Conservation (phyloP, 192 early-diverging fungal genomes). For the Oehlia diaphana region DNA sequence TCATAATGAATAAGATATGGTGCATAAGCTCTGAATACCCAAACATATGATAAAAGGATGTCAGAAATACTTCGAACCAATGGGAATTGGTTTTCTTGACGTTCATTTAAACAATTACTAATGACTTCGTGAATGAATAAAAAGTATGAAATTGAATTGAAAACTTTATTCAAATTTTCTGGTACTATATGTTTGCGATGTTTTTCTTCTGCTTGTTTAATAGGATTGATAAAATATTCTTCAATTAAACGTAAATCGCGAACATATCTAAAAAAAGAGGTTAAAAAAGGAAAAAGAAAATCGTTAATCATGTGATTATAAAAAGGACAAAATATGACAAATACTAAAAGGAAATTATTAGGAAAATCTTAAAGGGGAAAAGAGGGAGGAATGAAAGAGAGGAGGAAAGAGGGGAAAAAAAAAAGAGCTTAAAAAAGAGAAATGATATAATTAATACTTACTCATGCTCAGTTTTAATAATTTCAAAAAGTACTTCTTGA, state of each 20-base stretch:
- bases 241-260: conserved; percentile 70
- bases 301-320: neutral
- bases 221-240: conserved; percentile 52
- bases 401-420: too few species aligned
- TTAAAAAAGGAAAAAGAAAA: neutral
- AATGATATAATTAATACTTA: conserved; percentile 3
- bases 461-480: conserved; percentile 66
- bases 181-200: conserved; percentile 45
- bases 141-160: conserved; percentile 53
- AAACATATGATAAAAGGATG: conserved; percentile 50
- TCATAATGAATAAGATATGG: conserved; percentile 60
- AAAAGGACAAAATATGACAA: neutral
- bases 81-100: conserved; percentile 55
- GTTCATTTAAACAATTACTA: conserved; percentile 51
- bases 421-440: neutral
- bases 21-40: conserved; percentile 48
- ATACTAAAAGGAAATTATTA: neutral
- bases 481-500: conserved; percentile 83
- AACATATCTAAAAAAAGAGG: conserved; percentile 60
- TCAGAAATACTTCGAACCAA: conserved; percentile 54
- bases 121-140: conserved; percentile 52
- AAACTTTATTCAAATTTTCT: conserved; percentile 48
- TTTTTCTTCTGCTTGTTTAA: conserved; percentile 32
- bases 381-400: too few species aligned
- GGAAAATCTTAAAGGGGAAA: neutral